Conservation (phyloP, 2,329 filamentous ascomycete genomes). For the Sordariomycetes sp. region DNA sequence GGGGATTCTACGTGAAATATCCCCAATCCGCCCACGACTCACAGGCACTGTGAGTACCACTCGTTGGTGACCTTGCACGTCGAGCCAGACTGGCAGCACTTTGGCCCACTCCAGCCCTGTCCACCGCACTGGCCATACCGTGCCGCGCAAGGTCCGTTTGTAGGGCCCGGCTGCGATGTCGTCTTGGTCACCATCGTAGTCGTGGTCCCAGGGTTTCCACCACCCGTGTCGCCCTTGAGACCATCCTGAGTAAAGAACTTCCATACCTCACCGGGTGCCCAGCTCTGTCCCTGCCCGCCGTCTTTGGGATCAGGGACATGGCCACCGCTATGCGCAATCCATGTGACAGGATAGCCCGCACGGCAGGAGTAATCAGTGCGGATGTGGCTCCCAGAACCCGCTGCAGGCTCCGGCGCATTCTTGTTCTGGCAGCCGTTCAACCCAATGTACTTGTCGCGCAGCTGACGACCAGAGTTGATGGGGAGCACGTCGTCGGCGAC, state of each 20-base stretch:
- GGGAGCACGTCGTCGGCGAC: slow-evolving; percentile 24
- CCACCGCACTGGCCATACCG: slow-evolving; percentile 6
- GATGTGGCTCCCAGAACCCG: slow-evolving; percentile 10
- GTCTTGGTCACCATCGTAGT: not conserved
- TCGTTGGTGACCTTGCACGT: slow-evolving; percentile 19
- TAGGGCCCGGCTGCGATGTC: not conserved
- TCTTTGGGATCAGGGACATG: slow-evolving; percentile 12
- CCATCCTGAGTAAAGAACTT: slow-evolving; percentile 12
- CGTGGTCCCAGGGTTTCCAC: not conserved
- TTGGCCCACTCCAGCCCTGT: slow-evolving; percentile 3
- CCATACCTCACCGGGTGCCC: slow-evolving; percentile 9
- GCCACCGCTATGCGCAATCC: slow-evolving; percentile 17
- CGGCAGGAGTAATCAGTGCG: slow-evolving; percentile 17
- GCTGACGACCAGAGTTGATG: slow-evolving; percentile 20
- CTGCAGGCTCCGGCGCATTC: slow-evolving; percentile 11
- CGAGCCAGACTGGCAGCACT: slow-evolving; percentile 1
- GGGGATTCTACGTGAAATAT: not conserved
- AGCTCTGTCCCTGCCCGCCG: not conserved
- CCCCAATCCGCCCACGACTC: slow-evolving; percentile 2
- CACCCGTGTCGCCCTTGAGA: slow-evolving; percentile 4
- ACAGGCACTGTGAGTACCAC: slow-evolving; percentile 20
- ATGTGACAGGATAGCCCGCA: slow-evolving; percentile 15
- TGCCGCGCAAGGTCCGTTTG: not conserved
- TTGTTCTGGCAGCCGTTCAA: slow-evolving; percentile 24
- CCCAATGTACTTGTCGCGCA: slow-evolving; percentile 26